Base-by-base conservation (phyloP, 2,329 filamentous ascomycete genomes). In the Colletotrichum phormii region DNA sequence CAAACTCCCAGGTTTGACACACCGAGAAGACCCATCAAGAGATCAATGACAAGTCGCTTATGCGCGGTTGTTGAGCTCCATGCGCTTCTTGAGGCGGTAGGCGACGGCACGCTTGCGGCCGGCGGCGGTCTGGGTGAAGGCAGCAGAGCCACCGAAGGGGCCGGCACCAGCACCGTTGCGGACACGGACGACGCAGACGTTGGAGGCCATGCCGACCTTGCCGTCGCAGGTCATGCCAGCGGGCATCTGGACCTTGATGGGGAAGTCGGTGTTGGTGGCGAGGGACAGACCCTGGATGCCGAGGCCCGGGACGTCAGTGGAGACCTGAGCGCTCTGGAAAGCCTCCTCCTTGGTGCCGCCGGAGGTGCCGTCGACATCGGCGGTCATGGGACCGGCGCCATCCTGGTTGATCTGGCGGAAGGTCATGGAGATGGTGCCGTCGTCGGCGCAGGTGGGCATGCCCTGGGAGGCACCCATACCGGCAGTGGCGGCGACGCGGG, bases 371-470 rank as follows among this genome's bases (percentile, higher is more conserved):
- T 93, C 91, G 61, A 93, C 84, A 55, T 85, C 84, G 9, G 91
- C 91, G 35, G 84, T 87, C 60, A 93, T 82, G 1, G 90, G 90
- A 2, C 91, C 91, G 0, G 91, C 91, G 26, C 91, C 91, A 77
- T 93, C 91, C 81, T 93, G 91, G 86, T 93, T 93, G 83, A 93
- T 89, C 84, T 93, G 89, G 80, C 91, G 90, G 84, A 89, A 93
- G 73, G 87, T 90, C 87, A 93, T 87, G 71, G 85, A 87, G 79
- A 93, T 84, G 33, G 86, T 86, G 74, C 91, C 91, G 67, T 90
- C 86, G 71, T 92, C 89, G 24, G 85, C 82, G 71, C 85, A 87
- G 5, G 91, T 93, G 9, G 91, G 91, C 22, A 93, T 82, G 71
- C 91, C 90, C 12, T 79, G 79, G 0, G 80, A 74, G 13, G 88